These are phyloP conservation scores for Adenanthera pavonina DNA, from an alignment of 306 rosid species.

Conservation along the genomic window DNA sequence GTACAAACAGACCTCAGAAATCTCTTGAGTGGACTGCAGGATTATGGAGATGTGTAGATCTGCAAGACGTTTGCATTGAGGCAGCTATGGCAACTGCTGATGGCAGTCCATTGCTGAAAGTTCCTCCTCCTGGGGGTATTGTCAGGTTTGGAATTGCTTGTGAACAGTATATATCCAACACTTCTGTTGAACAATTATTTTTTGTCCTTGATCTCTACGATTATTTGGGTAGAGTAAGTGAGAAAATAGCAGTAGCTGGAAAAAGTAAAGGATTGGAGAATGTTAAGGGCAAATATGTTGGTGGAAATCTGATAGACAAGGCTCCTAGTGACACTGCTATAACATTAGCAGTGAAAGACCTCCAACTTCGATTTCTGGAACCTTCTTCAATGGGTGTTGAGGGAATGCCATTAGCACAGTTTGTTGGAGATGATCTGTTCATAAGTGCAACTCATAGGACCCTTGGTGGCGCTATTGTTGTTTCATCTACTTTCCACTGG, in stretches of 20 bases:
- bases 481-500: conserved; percentile 83
- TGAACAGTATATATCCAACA: conserved; percentile 73
- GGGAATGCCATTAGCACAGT: conserved; percentile 82
- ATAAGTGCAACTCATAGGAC: conserved; percentile 83
- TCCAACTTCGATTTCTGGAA: conserved; percentile 86
- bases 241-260: conserved; percentile 71
- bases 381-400: conserved; percentile 60
- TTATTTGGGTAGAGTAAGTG: conserved; percentile 80
- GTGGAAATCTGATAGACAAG: conserved; percentile 65
- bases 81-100: conserved; percentile 93
- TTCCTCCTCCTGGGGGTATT: conserved; percentile 96
- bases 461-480: conserved; percentile 86
- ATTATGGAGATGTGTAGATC: conserved; percentile 87
- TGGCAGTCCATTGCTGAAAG: conserved; percentile 74
- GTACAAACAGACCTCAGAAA: conserved; percentile 49
- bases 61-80: conserved; percentile 69
- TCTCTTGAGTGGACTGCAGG: conserved; percentile 65
- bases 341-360: conserved; percentile 62
- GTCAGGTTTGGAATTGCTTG: conserved; percentile 88
- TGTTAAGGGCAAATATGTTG: conserved; percentile 34
- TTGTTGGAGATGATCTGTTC: conserved; percentile 72
- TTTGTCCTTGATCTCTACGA: conserved; percentile 83
- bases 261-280: conserved; percentile 51
- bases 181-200: conserved; percentile 81
- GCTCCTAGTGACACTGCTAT: conserved; percentile 85